Percentiles rank a stretch among this genome's conserved stretches.
phyloP scores from a whole-genome alignment of 495 filamentous ascomycete genomes.

The Coniosporium apollinis region DNA sequence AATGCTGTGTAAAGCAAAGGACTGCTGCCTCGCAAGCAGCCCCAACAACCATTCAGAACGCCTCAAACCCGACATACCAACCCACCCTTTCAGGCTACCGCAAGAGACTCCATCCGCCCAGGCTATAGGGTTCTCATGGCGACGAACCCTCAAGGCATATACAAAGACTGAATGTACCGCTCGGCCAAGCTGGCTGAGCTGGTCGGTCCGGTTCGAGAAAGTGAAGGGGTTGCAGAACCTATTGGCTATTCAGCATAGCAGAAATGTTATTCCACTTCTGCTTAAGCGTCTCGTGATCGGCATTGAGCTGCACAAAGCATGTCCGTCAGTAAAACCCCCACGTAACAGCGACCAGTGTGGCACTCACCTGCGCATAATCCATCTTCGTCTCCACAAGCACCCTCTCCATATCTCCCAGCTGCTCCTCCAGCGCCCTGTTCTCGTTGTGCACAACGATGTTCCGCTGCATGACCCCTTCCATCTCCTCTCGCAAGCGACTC shows the following conservation, averaged over 20 bases:
- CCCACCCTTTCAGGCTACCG: too few relatives aligned
- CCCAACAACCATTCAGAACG: too few relatives aligned
- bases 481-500: constrained; percentile 60
- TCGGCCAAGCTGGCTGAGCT: too few relatives aligned
- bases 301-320: constrained; percentile 17
- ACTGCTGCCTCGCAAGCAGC: too few relatives aligned
- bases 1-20: too few relatives aligned
- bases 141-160: too few relatives aligned
- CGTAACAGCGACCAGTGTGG: background rate
- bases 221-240: too few relatives aligned
- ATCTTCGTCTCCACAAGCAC: constrained; percentile 87
- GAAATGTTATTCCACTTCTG: constrained; percentile 22
- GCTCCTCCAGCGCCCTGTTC: constrained; percentile 75
- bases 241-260: constrained; percentile 15
- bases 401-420: constrained; percentile 87
- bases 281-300: constrained; percentile 22
- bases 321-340: constrained; percentile 1
- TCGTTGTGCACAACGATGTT: constrained; percentile 92
- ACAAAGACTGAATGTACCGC: too few relatives aligned
- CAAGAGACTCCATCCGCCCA: too few relatives aligned
- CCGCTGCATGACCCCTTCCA: constrained; percentile 81
- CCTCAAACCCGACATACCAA: too few relatives aligned
- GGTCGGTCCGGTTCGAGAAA: too few relatives aligned
- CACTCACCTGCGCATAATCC: constrained; percentile 70
- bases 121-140: too few relatives aligned